Base-by-base conservation (phyloP, 345 rosid genomes). In the Hibiscus trionum region DNA sequence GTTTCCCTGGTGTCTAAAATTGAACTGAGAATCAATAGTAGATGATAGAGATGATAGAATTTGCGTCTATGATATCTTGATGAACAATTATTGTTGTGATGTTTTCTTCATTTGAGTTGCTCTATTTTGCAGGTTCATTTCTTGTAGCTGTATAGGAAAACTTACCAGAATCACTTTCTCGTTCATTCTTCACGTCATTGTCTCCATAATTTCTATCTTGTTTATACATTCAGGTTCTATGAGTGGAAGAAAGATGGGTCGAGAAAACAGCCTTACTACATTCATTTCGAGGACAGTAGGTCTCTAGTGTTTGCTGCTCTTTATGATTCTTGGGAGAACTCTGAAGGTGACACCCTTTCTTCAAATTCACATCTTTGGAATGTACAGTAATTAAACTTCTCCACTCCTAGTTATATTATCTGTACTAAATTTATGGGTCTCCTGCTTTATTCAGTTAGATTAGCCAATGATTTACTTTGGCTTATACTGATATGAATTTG, bases 201-300 rank as follows among this genome's bases (percentile, higher is more conserved):
- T 12, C 12, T 67, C 59, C 21, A 14, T 27, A 49, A 15, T 50
- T 17, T 37, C 31, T n/a, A 27, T 21, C 11, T 60, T 12, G 11
- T 17, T 27, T 70, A 17, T 17, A 67, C 16, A 9, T 66, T 72
- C 83, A 90, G 98, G 80, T 94, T 94, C 81, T 94, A 90, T 72
- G 98, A 94, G 86, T 94, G 98, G 97, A 94, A 87, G 74, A 94
- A 88, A 71, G 96, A 91, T 73, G 97, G 91, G 37, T 86, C 98
- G 1, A 91, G 86, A 70, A 91, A 88, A 80, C 98, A 91, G 80
- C 97, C 98, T 8, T 90, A 87, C 82, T 88, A 88, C 77, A 78
- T 94, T 75, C 96, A 91, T 84, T 94, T 87, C 79, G 86, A 83
- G 87, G 93, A 90, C 80, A 90, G 80, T 27, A 83, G 90, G 77